Percentiles rank a stretch among this genome's conserved stretches.
Conservation (phyloP, 257 asterid species). For the Solanum pinnatisectum region DNA sequence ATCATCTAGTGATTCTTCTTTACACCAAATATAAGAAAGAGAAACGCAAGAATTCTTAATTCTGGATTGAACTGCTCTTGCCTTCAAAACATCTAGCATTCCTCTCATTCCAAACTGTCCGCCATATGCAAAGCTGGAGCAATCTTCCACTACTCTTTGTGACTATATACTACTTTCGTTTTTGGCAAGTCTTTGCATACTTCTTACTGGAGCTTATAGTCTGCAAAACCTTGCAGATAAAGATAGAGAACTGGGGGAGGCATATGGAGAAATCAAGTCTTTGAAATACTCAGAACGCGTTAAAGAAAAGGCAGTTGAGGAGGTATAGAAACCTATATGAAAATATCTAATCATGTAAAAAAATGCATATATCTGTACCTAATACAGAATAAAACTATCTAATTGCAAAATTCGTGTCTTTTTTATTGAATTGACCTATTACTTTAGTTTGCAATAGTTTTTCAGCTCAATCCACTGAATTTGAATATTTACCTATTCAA, state of each 20-base stretch:
- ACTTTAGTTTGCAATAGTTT: background rate
- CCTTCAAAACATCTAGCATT: background rate
- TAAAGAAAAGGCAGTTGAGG: conserved; percentile 84
- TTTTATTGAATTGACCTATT: background rate
- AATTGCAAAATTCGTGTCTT: background rate
- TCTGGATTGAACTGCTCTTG: background rate
- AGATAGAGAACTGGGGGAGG: conserved; percentile 76
- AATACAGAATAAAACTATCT: background rate
- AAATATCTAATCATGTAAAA: background rate
- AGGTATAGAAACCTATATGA: conserved; percentile 30
- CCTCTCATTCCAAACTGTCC: background rate
- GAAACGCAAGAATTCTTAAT: background rate
- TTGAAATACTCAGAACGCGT: conserved; percentile 69
- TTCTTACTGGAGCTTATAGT: conserved; percentile 6
- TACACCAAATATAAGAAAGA: background rate
- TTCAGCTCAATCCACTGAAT: background rate
- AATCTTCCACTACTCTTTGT: background rate
- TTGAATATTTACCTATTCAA: background rate
- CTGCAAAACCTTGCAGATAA: conserved; percentile 43
- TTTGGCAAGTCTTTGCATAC: background rate
- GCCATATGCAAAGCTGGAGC: background rate
- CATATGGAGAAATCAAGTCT: conserved; percentile 62
- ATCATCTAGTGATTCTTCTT: background rate
- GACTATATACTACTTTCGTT: background rate
- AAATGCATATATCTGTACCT: background rate